Evolutionary conservation across 2,329 filamentous ascomycete genomes (phyloP), one percentile per base, ranked within the genome.

Genomic region (Epichloe hybrida): DNA sequence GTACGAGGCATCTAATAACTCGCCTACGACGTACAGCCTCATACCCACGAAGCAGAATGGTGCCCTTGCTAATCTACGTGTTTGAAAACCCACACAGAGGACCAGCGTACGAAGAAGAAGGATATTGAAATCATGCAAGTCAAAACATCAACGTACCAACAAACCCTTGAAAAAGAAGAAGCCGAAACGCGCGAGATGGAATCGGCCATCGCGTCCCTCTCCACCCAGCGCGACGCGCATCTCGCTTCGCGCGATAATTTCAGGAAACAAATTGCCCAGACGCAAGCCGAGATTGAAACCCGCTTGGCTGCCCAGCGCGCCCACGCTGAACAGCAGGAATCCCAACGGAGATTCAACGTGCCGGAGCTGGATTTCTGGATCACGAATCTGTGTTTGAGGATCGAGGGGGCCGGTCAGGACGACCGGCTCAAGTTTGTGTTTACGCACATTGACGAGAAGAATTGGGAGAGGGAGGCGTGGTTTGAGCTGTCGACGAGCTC

Each of bases 291-390:
- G 50, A 88, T 91, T 56, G 81, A 85, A 50, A 72, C 77, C 34
- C 76, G 80, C 40, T 69, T 86, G 21, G 83, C 83, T n/a, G 82
- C 84, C 12, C 86, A 89, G 68, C 74, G 81, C 48, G 79, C 79
- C 55, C 81, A 87, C 64, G 81, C 86, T 46, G 77, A 80, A 55
- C 82, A 88, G 58, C 74, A 95, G 38, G 88, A 94, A 60, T 79
- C 84, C 2, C 91, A 97, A 69, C 80, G 86, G 50, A 80, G 88
- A 36, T 86, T 91, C 68, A 97, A 98, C 67, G 79, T 87, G 42
- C 93, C 93, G 0, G 93, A 98, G 71, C 76, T 98, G 44, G 86
- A 90, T 58, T 97, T 97, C 64, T 98, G 93, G 93, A 86, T 95
- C 65, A 85, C 84, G 50, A 93, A 91, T 64, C 72, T 98, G 53